phyloP scores from a whole-genome alignment of 106 monocot species.

The Ottelia alismoides region DNA sequence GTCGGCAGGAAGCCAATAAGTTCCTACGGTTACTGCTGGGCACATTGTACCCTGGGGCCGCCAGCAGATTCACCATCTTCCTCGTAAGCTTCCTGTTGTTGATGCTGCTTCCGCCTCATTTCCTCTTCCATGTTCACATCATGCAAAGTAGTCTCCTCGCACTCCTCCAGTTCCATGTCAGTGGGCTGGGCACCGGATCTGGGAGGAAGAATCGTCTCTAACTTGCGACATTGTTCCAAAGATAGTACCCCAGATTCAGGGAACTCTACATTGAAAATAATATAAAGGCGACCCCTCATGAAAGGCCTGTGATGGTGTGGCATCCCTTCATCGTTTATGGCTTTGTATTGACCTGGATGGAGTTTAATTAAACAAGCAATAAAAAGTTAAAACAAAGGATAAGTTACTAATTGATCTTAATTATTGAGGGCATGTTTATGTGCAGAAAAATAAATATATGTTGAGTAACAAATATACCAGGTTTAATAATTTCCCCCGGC shows the following conservation, averaged over 20 bases:
- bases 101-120: conserved; percentile 35
- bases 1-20: no score
- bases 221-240: conserved; percentile 20
- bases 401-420: no score
- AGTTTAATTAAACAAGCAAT: no score
- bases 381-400: background rate
- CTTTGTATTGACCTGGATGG: conserved; percentile 49
- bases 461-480: conserved; percentile 17
- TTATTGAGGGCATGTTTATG: background rate
- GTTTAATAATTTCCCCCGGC: conserved; percentile 56
- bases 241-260: conserved; percentile 33
- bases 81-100: conserved; percentile 40
- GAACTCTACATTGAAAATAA: conserved; percentile 53
- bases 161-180: conserved; percentile 43
- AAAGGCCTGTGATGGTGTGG: conserved; percentile 45
- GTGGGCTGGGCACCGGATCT: conserved; percentile 17
- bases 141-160: conserved; percentile 49
- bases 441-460: background rate
- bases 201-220: conserved; percentile 33
- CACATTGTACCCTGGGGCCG: conserved; percentile 22
- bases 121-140: conserved; percentile 60
- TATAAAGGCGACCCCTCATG: conserved; percentile 51
- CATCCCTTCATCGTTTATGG: conserved; percentile 65
- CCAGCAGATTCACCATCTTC: conserved; percentile 32
- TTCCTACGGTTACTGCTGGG: conserved; percentile 42